Base-by-base conservation (phyloP, 306 rosid genomes). In the Hippophae tibetana region DNA sequence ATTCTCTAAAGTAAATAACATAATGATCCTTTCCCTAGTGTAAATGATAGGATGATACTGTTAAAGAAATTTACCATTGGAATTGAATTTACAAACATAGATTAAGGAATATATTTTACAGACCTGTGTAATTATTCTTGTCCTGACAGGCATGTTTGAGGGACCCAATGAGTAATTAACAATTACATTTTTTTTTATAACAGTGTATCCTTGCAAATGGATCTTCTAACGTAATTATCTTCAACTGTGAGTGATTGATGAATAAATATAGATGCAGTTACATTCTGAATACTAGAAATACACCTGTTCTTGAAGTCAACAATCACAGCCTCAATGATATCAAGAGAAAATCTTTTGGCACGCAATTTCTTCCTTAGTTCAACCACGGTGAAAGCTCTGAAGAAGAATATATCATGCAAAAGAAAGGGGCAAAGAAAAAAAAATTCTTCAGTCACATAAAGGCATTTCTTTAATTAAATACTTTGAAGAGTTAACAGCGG, bases 301-400 rank as follows among this genome's bases (percentile, higher is more conserved):
- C 58, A 87, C 96, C 84, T 86, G 74, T 64, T 81, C 57, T 71
- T 75, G 64, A 87, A 79, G 73, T 85, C 86, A 64, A 66, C 68
- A 63, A 83, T 68, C 54, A 87, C 86, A 55, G 68, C 86, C 58
- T 83, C 95, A 58, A 82, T 84, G 3, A 58, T 66, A 60, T 73
- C 61, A 6, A 76, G 70, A 73, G 85, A 75, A 73, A 85, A 73
- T 64, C 63, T 61, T 78, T 77, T 87, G 57, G 71, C 80, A 54
- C 66, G 78, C 72, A 92, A 63, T 68, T 87, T 88, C 79, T 83
- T 92, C 78, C 76, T 76, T 72, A 92, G 63, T 58, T 85, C 93
- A 57, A 79, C 79, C 52, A 84, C 80, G 18, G 96, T 83, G 79
- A 78, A 85, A 72, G 93, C 87, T 75, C 99, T 92, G 81, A 46